A percentile compares a stretch with the other conserved stretches of the same genome.
Evolutionary conservation across 2,329 filamentous ascomycete species (phyloP).

Genomic region (Elsinoe fawcettii): DNA sequence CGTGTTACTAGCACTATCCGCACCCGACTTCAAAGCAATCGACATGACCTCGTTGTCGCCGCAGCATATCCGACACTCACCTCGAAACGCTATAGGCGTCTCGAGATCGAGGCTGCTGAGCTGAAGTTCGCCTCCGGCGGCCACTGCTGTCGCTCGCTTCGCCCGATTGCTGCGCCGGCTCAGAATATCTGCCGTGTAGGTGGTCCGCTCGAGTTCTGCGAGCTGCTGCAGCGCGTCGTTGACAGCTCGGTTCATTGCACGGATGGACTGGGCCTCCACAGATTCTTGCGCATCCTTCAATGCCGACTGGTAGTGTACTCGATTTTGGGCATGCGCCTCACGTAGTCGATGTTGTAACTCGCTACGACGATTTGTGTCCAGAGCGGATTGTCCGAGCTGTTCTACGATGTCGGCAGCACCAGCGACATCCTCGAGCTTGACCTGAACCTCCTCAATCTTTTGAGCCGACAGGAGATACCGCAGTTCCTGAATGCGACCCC

Average conservation of each 20-base stretch:
- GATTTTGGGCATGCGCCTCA: not conserved
- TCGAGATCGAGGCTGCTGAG: not conserved
- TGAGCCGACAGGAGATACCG: not conserved
- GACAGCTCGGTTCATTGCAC: not conserved
- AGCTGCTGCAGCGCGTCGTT: not conserved
- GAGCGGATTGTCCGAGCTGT: not conserved
- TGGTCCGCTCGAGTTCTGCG: not conserved
- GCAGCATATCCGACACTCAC: not conserved
- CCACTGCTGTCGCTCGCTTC: not conserved
- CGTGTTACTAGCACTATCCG: not conserved
- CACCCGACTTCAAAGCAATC: not conserved
- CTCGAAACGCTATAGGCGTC: not conserved
- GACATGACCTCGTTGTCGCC: slow-evolving; percentile 4
- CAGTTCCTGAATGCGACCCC: not conserved
- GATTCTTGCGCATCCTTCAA: not conserved
- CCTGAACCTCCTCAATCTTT: not conserved
- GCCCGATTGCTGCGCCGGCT: not conserved
- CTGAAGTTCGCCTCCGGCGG: not conserved
- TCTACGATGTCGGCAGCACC: not conserved
- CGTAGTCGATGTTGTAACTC: not conserved
- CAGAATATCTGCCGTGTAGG: slow-evolving; percentile 1
- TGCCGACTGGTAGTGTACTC: not conserved
- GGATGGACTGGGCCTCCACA: not conserved
- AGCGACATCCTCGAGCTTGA: not conserved
- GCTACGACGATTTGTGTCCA: not conserved